These are phyloP conservation scores for Rubia balearica DNA, from an alignment of 305 asterid species.

Conservation along the genomic window DNA sequence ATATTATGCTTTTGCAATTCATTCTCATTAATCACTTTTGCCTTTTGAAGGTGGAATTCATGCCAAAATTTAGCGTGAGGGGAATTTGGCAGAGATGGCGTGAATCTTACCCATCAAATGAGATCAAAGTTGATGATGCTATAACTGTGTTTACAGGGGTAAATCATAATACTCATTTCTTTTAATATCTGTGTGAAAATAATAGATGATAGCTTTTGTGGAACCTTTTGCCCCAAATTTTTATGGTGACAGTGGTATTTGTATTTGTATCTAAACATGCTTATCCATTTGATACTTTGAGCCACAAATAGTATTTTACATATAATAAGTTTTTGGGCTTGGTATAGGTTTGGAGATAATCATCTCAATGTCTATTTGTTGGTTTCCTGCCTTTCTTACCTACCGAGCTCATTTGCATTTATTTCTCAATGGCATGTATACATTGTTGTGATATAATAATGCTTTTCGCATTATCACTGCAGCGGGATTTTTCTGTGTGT, in stretches of 20 bases:
- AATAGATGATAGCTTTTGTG: neutral
- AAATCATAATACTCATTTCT: constrained; percentile 20
- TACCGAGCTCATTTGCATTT: neutral
- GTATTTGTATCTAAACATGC: neutral
- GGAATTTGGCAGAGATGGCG: constrained; percentile 99
- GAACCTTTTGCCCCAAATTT: neutral
- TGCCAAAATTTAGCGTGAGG: constrained; percentile 93
- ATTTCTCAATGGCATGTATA: neutral
- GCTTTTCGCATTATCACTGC: neutral
- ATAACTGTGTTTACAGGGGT: constrained; percentile 92
- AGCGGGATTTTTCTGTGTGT: neutral
- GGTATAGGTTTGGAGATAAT: neutral
- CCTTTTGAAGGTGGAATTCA: constrained; percentile 65
- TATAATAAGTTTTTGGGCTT: neutral
- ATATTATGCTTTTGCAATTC: constrained; percentile 12
- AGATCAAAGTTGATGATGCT: constrained; percentile 51
- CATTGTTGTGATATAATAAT: neutral
- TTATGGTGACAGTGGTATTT: neutral
- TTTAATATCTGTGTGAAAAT: neutral
- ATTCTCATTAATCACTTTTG: constrained; percentile 11
- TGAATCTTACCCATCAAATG: constrained; percentile 71
- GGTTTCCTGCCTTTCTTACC: constrained; percentile 8
- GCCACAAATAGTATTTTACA: neutral
- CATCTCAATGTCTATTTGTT: neutral
- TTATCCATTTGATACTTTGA: neutral